Evolutionary conservation across 2,329 filamentous ascomycete genomes (phyloP), one percentile per base, ranked within the genome.

Genomic region (Aspergillus jensenii): DNA sequence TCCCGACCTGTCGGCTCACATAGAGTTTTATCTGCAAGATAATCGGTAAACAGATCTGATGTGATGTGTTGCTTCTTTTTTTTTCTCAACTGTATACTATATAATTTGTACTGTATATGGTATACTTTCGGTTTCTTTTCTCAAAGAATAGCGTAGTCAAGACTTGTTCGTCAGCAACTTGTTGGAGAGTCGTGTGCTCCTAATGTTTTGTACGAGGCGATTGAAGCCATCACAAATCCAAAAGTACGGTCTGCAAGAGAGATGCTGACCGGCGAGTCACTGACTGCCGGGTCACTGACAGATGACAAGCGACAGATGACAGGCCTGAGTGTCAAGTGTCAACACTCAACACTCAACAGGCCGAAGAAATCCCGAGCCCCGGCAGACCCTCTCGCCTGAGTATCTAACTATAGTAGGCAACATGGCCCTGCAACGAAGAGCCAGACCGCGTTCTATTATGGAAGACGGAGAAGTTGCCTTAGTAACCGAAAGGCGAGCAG

Each of bases 291-390:
- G 25, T 0, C 25, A 27, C 3, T 11, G 9, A 31, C 27, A 31
- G 27, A 11, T 31, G 27, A 31, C 27, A 31, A 11, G 25, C 25
- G 25, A 27, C 25, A 27, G 25, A 8, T 27, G 25, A 27, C 25
- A 27, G 7, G 27, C 27, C 9, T 31, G 25, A 27, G 7, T 8
- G 8, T 11, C 9, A 9, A 31, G 27, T 31, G 27, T 31, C 27
- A 31, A 31, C 23, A 25, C 5, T 23, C 23, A 43, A n/a, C 17
- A 17, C 17, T 19, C 6, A 19, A 11, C 41, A 41, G 17, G 12
- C 50, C 40, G 50, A 52, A 44, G 27, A 44, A 44, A 52, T 17
- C 25, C 50, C 50, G 50, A 52, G 27, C n/a, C 15, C 35, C 35
- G 35, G 47, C n/a, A 23, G 12, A 23, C 37, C 37, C 47, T 41